Evolutionary conservation across 2,329 filamentous ascomycete genomes (phyloP).

Genomic region (Zymoseptoria pseudotritici): DNA sequence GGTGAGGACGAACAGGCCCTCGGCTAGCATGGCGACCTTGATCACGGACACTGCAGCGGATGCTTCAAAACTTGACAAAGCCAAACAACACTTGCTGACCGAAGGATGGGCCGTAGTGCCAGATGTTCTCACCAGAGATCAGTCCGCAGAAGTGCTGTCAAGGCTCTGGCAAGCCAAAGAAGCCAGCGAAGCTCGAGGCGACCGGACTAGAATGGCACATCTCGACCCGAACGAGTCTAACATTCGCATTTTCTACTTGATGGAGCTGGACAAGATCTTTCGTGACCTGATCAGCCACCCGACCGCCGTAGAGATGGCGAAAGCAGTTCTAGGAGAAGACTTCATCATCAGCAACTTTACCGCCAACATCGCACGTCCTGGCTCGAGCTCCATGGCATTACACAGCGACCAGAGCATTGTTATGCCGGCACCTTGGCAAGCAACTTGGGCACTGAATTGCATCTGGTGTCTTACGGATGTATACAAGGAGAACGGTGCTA

Average conservation of each 20-base stretch:
- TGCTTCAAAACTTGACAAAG: background rate
- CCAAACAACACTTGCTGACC: background rate
- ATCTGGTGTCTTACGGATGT: slow-evolving; percentile 10
- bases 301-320: slow-evolving; percentile 6
- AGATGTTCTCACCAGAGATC: slow-evolving; percentile 5
- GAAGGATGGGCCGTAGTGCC: slow-evolving; percentile 9
- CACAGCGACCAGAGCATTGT: slow-evolving; percentile 7
- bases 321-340: slow-evolving; percentile 5
- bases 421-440: slow-evolving; percentile 5
- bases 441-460: slow-evolving; percentile 3
- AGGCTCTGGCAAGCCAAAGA: slow-evolving; percentile 4
- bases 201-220: slow-evolving; percentile 4
- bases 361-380: slow-evolving; percentile 7
- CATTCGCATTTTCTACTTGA: slow-evolving; percentile 6
- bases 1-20: background rate
- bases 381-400: slow-evolving; percentile 6
- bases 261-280: slow-evolving; percentile 3
- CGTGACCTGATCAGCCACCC: slow-evolving; percentile 6
- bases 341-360: slow-evolving; percentile 10
- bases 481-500: slow-evolving; percentile 7
- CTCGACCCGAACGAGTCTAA: slow-evolving; percentile 7
- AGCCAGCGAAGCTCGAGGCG: slow-evolving; percentile 3
- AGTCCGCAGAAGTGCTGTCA: slow-evolving; percentile 4
- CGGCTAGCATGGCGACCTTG: background rate
- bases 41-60: background rate